Percentiles rank a stretch among this genome's conserved stretches.
Evolutionary conservation across 768 basidiomycete genomes (phyloP).

Genomic region (Leucocoprinus birnbaumii): DNA sequence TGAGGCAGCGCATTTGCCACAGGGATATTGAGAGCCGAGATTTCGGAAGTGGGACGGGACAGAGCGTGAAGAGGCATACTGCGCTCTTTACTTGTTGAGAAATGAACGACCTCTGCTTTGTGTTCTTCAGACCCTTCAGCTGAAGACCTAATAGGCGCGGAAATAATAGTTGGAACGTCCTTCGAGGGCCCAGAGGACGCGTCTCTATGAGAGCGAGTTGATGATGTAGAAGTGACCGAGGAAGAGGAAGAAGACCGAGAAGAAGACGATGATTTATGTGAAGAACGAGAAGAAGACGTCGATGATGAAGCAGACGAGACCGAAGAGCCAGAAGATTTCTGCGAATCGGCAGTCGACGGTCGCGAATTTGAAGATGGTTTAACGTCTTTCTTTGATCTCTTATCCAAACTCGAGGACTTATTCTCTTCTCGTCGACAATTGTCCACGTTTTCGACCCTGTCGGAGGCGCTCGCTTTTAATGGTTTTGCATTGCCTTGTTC

Average conservation of each 20-base stretch:
- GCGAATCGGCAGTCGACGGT: background rate
- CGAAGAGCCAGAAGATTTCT: constrained; percentile 9
- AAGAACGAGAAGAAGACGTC: constrained; percentile 12
- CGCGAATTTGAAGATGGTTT: too few relatives aligned
- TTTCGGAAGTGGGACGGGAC: constrained; percentile 2
- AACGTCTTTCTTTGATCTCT: background rate
- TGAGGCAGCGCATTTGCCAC: background rate
- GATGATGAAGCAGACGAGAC: background rate
- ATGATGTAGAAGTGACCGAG: too few relatives aligned
- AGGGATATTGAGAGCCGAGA: constrained; percentile 3
- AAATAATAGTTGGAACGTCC: background rate
- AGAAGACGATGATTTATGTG: constrained; percentile 7
- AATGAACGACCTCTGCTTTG: background rate
- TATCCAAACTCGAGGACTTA: background rate
- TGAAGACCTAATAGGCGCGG: background rate
- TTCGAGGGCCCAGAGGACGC: background rate
- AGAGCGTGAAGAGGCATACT: background rate
- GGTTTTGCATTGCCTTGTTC: constrained; percentile 4
- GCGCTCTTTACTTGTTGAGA: background rate
- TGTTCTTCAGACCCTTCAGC: background rate
- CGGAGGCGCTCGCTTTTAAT: background rate
- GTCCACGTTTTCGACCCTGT: background rate
- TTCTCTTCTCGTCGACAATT: background rate
- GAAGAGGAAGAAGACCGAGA: constrained; percentile 2
- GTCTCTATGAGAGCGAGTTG: background rate